These are phyloP conservation scores for Mucor sp. DNA, from an alignment of 371 early-diverging fungal species.

Conservation along the genomic window DNA sequence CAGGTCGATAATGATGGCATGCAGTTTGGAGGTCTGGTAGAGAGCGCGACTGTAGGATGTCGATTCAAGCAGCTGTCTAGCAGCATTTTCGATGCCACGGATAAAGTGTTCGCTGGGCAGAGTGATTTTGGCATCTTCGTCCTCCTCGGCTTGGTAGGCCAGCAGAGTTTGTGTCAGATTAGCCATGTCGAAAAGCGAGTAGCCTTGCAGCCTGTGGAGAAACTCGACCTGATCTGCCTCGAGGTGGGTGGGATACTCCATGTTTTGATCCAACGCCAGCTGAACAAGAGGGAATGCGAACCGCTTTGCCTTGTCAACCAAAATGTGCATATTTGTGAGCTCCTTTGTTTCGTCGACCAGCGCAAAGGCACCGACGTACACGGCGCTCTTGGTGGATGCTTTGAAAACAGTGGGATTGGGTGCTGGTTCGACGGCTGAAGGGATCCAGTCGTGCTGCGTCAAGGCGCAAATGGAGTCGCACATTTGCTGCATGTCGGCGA, in stretches of 20 bases:
- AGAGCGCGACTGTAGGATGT: conserved; percentile 31
- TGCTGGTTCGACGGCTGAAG: conserved; percentile 5
- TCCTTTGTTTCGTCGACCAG: conserved; percentile 33
- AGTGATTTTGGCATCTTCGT: neutral
- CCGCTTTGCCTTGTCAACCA: conserved; percentile 36
- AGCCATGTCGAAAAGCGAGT: conserved; percentile 24
- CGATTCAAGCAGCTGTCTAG: conserved; percentile 22
- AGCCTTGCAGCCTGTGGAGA: conserved; percentile 26
- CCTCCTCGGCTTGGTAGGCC: neutral
- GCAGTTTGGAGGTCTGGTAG: conserved; percentile 29
- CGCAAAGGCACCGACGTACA: conserved; percentile 37
- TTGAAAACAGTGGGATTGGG: conserved; percentile 19
- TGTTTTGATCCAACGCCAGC: conserved; percentile 16
- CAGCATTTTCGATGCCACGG: conserved; percentile 28
- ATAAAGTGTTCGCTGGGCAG: conserved; percentile 18
- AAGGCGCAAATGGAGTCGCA: conserved; percentile 21
- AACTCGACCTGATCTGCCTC: conserved; percentile 25
- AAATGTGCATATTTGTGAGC: conserved; percentile 19
- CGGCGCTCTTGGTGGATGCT: conserved; percentile 18
- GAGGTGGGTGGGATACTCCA: conserved; percentile 7
- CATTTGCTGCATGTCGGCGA: conserved; percentile 37
- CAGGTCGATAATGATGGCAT: conserved; percentile 32
- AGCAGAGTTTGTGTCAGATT: neutral
- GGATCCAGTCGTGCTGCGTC: conserved; percentile 7
- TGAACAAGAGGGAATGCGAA: conserved; percentile 39